These are phyloP conservation scores for Didymosphaeria variabile DNA, from an alignment of 2,329 filamentous ascomycete species.

Conservation along the genomic window DNA sequence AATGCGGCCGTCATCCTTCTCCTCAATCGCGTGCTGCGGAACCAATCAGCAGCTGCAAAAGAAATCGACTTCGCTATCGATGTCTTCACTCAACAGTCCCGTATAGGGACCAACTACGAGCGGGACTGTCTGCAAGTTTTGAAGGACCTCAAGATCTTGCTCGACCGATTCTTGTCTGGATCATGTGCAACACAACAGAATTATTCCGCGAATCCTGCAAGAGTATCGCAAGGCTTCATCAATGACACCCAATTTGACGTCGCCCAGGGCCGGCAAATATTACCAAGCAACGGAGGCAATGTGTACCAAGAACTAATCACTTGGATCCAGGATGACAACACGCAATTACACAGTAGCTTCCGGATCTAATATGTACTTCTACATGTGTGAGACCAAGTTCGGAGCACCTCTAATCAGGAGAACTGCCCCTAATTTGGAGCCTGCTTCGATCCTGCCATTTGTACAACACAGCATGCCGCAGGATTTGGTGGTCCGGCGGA, in stretches of 20 bases:
- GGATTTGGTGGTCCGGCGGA: not conserved
- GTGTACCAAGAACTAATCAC: constrained; percentile 27
- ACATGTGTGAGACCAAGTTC: not conserved
- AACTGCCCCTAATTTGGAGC: not conserved
- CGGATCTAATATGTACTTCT: constrained; percentile 21
- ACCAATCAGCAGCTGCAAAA: constrained; percentile 5
- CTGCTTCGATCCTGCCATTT: too few species aligned
- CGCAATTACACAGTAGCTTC: constrained; percentile 25
- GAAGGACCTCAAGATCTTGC: constrained; percentile 33
- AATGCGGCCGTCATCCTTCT: constrained; percentile 39
- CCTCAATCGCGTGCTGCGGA: constrained; percentile 29
- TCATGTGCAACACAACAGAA: constrained; percentile 3
- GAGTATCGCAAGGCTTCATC: not conserved
- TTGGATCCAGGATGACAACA: constrained; percentile 30
- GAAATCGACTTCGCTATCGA: constrained; percentile 35
- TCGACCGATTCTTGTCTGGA: constrained; percentile 28
- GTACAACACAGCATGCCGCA: too few species aligned
- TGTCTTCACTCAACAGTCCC: constrained; percentile 34
- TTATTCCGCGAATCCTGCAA: constrained; percentile 11
- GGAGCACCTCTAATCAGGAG: not conserved
- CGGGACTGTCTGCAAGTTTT: constrained; percentile 35
- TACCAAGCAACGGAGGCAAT: constrained; percentile 9
- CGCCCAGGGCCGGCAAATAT: constrained; percentile 7
- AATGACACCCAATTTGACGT: not conserved
- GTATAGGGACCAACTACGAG: constrained; percentile 35